Percentiles rank a stretch among this genome's conserved stretches.
Evolutionary conservation across 495 filamentous ascomycete species (phyloP).

Genomic region (Lindgomyces ingoldianus): DNA sequence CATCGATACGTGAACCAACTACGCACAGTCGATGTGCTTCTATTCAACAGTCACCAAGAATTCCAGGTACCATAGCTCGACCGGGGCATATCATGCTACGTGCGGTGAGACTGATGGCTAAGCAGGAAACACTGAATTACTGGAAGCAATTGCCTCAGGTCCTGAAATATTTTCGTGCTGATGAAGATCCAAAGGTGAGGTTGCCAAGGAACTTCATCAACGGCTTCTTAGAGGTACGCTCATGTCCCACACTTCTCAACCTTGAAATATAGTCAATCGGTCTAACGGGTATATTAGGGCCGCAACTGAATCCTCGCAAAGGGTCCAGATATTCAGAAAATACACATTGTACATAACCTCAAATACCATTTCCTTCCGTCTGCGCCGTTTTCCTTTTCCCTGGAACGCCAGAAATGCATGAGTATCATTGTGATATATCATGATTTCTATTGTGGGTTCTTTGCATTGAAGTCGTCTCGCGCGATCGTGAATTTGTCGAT

Average conservation of each 20-base stretch:
- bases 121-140: constrained; percentile 94
- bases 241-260: neutral
- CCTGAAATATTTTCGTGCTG: constrained; percentile 92
- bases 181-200: constrained; percentile 77
- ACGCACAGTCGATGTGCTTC: constrained; percentile 79
- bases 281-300: constrained; percentile 26
- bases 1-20: constrained; percentile 91
- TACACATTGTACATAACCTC: constrained; percentile 35
- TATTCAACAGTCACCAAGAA: constrained; percentile 85
- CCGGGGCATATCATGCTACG: too few relatives aligned
- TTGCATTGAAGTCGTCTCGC: constrained; percentile 50
- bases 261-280: neutral
- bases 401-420: constrained; percentile 36
- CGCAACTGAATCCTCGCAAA: constrained; percentile 27
- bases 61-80: constrained; percentile 86
- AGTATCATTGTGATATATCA: neutral
- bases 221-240: constrained; percentile 82
- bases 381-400: constrained; percentile 19
- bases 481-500: constrained; percentile 75
- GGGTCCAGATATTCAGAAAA: constrained; percentile 1
- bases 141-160: constrained; percentile 97
- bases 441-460: neutral
- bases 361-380: constrained; percentile 36
- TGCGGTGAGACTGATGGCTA: neutral
- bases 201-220: constrained; percentile 86